Base-by-base conservation (phyloP, 345 rosid genomes). In the Boechera divaricarpa region DNA sequence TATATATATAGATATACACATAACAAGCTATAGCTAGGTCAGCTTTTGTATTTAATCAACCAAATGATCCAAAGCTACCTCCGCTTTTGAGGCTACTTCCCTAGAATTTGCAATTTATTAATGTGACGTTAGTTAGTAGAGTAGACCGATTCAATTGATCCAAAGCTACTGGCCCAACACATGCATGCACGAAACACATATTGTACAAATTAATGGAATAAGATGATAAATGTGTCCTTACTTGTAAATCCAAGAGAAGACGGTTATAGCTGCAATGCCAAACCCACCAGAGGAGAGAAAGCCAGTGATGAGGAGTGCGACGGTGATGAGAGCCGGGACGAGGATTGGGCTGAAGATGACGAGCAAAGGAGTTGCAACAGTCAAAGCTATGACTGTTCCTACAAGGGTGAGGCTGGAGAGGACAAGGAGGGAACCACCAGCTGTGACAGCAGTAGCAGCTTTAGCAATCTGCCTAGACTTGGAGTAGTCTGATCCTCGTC, bases 321-420 rank as follows among this genome's bases (percentile, higher is more conserved):
- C 81, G 0, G 90, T 74, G 63, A 91, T 85, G 15, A 89, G 82
- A 7, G 95, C 93, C 0, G 96, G 98, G 70, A 94, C 89, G 1
- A 94, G 86, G 45, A 94, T 90, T 0, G 97, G 98, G 75, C 97
- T 94, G 82, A 87, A 90, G 15, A 91, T 87, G 68, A 94, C 92
- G n/a, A 94, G 80, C 49, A 94, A 80, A 1, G 96, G 98, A 7
- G 97, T 94, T 26, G 89, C 97, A 1, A 94, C 77, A 67, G 87
- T 85, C 74, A 94, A 85, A 18, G 82, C 88, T 13, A 94, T 91
- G 72, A 94, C 96, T 0, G 97, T 91, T 47, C 88, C 94, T 1
- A 83, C 88, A 0, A 94, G 84, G 52, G 82, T 91, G 28, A 91
- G 78, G 32, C 94, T 87, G 6, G 98, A 90, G 70, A 91, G 93